These are phyloP conservation scores for Henningerozyma blattae DNA, from an alignment of 805 yeast species.

Conservation along the genomic window DNA sequence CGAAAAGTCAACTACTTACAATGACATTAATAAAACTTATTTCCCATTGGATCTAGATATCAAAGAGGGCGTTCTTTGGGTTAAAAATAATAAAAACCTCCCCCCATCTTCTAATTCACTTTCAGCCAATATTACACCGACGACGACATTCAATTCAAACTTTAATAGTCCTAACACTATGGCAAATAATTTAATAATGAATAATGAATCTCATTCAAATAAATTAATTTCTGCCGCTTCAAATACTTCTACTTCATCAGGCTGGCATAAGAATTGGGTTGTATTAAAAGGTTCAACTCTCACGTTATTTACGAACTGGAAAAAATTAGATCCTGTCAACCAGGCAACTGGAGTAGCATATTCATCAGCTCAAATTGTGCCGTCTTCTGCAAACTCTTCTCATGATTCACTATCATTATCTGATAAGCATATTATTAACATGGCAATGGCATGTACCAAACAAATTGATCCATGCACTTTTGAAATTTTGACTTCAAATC, in stretches of 20 bases:
- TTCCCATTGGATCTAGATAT: neutral
- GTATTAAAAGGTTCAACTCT: constrained; percentile 57
- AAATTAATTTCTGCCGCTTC: too few relatives aligned
- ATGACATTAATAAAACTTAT: neutral
- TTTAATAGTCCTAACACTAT: neutral
- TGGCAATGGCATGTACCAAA: constrained; percentile 56
- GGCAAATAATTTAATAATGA: too few relatives aligned
- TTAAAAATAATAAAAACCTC: constrained; percentile 30
- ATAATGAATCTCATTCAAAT: too few relatives aligned
- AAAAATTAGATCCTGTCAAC: constrained; percentile 42
- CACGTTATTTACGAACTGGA: constrained; percentile 70
- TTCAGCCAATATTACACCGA: too few relatives aligned
- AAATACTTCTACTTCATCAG: neutral
- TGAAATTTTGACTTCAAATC: constrained; percentile 57
- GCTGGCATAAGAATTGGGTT: constrained; percentile 86
- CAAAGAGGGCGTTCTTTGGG: constrained; percentile 39
- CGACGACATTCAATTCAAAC: too few relatives aligned
- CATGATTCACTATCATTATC: neutral
- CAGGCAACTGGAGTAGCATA: constrained; percentile 7
- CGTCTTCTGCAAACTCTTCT: constrained; percentile 34
- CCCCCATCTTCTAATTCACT: neutral
- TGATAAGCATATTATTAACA: constrained; percentile 28
- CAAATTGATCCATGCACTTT: constrained; percentile 27
- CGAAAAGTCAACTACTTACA: neutral
- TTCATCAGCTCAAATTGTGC: constrained; percentile 31